A percentile compares a stretch with the other conserved stretches of the same genome.
Evolutionary conservation across 176 grass and related monocot genomes (phyloP).

Genomic region (Avena eriantha): DNA sequence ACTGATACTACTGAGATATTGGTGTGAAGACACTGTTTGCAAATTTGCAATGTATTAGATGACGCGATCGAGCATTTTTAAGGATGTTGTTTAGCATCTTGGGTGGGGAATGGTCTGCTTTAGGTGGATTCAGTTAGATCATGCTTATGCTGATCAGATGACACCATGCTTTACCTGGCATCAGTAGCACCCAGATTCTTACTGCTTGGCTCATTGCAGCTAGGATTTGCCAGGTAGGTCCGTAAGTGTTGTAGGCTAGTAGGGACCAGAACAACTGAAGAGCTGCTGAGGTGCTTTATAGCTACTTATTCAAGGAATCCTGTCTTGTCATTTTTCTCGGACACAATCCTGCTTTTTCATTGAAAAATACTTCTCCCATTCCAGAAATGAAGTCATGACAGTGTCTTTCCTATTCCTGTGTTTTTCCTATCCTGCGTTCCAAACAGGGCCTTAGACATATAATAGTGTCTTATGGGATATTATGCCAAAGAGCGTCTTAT

Average conservation of each 20-base stretch:
- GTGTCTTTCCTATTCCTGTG: not conserved
- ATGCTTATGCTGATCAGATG: conserved; percentile 6
- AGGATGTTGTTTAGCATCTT: not conserved
- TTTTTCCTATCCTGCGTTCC: too few relatives aligned
- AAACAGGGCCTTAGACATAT: not conserved
- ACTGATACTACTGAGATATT: not conserved
- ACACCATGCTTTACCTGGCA: not conserved
- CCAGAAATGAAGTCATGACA: not conserved
- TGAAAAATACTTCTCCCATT: not conserved
- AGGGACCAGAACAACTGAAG: not conserved
- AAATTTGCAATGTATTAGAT: not conserved
- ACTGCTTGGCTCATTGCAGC: not conserved
- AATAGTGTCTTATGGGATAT: not conserved
- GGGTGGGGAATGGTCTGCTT: conserved; percentile 13
- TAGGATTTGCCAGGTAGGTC: not conserved
- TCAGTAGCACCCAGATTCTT: not conserved
- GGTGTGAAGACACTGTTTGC: not conserved
- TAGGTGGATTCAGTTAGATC: not conserved
- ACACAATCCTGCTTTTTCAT: not conserved
- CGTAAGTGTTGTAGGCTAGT: not conserved
- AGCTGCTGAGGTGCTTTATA: not conserved
- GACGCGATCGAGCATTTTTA: conserved; percentile 1
- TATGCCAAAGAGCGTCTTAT: not conserved
- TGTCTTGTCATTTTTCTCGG: not conserved
- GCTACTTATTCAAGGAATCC: conserved; percentile 26